Evolutionary conservation across 768 basidiomycete genomes (phyloP), one percentile per base, ranked within the genome.

Genomic region (Collybia nuda): DNA sequence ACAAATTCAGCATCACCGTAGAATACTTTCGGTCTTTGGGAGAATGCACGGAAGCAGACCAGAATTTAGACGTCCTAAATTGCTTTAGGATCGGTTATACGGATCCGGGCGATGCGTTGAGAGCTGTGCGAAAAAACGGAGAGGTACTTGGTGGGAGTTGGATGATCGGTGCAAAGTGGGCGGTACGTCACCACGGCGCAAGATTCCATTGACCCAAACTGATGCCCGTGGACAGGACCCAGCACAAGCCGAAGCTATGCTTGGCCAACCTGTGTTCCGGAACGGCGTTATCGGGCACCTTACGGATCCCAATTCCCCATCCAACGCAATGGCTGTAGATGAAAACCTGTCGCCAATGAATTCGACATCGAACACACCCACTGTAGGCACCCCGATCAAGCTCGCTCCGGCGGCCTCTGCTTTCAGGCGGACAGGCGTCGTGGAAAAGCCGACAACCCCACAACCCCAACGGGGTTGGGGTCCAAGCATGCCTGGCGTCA

Each of bases 161-260:
- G 76, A 94, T 94, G 91, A 72, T 94, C 29, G 93, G 92, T 11
- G 84, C 82, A 37, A 92, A 92, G 65, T 90, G 86, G 85, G 87
- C 88, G 22, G 91, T 92, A 63, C 53, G 88, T 81, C 17, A n/a
- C n/a, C n/a, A n/a, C n/a, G n/a, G n/a, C n/a, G 42, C 19, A 12
- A 44, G 23, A 26, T 35, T 57, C 45, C 48, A 51, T 18, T 6
- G 17, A 15, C n/a, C 21, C 40, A 12, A 21, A 21, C 2, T 21
- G 18, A 21, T 18, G 6, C 19, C 17, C 40, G 1, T 44, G 24
- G 43, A 7, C 50, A 90, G 88, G 87, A 90, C 60, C 70, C 82
- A 3, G 69, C 73, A 0, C 81, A 81, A 62, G 84, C 79, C 11
- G 83, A 82, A 59, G 73, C 64, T 1, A 46, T 81, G 5, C 70